phyloP scores from a whole-genome alignment of 192 early-diverging fungal genomes.

The Coemansia sp. region DNA sequence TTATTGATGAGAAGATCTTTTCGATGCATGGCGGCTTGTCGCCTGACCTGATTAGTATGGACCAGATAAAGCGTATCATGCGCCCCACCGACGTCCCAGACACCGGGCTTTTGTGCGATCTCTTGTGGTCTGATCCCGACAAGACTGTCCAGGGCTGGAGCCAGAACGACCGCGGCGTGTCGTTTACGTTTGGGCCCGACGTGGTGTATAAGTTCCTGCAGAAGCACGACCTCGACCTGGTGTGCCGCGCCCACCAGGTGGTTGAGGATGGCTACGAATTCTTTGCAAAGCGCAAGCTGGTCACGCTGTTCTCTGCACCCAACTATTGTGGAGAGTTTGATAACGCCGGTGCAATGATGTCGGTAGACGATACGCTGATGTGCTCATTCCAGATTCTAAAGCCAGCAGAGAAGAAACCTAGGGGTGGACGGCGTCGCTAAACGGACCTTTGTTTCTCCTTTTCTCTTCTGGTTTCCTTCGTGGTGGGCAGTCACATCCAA shows the following conservation, averaged over 20 bases:
- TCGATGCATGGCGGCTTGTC: conserved; percentile 98
- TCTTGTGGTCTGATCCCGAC: conserved; percentile 97
- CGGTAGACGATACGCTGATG: conserved; percentile 81
- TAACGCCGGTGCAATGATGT: conserved; percentile 89
- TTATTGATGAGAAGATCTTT: conserved; percentile 98
- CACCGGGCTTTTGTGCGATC: conserved; percentile 92
- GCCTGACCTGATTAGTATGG: conserved; percentile 95
- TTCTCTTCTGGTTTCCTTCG: not conserved
- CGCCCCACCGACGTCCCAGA: conserved; percentile 97
- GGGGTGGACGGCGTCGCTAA: conserved; percentile 46
- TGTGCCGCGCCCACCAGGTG: conserved; percentile 98
- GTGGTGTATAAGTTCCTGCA: conserved; percentile 91
- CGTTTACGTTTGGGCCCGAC: conserved; percentile 95
- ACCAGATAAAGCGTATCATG: conserved; percentile 96
- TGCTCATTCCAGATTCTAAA: conserved; percentile 94
- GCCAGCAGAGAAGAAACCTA: conserved; percentile 76
- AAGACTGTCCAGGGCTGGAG: conserved; percentile 95
- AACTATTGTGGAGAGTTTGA: conserved; percentile 95
- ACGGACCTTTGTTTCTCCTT: not conserved
- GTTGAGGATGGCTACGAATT: conserved; percentile 99
- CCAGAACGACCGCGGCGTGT: conserved; percentile 95
- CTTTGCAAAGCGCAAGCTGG: conserved; percentile 94
- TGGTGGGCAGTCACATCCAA: not conserved
- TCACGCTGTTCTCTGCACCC: conserved; percentile 95
- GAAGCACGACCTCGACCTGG: conserved; percentile 95